Evolutionary conservation across 2,329 filamentous ascomycete genomes (phyloP), one percentile per base, ranked within the genome.

Genomic region (Exophiala aquamarina): DNA sequence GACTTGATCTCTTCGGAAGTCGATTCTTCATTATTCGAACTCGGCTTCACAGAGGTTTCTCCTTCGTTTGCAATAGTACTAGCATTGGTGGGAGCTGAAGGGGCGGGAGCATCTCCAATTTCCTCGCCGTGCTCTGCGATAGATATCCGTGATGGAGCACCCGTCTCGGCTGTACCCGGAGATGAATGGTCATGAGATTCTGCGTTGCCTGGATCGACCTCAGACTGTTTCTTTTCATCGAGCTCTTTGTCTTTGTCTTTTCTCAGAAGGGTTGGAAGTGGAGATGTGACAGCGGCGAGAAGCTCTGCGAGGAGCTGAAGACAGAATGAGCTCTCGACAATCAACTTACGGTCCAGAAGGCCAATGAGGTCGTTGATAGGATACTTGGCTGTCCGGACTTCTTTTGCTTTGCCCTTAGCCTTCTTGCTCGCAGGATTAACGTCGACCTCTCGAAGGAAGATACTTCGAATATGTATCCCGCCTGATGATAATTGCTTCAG

Each of bases 381-480:
- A 64, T 87, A 98, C 64, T 89, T 93, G 58, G 85, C 84, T 20
- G 88, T 84, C 67, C 87, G 94, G 57, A 75, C 82, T 56, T 95
- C 92, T 68, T 92, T 93, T 42, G 75, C 80, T 67, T 97, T 97
- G 60, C 89, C 89, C 70, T 96, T 97, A 55, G 86, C 84, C 61
- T 83, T 86, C 74, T 95, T 97, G 43, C 92, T 77, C 15, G 86
- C 82, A 31, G 83, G 82, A 7, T 80, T 78, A 18, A 86, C 84
- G 62, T 98, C 93, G 61, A 97, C 91, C 66, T 98, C 93, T 0
- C 88, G 94, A 47, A 98, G 71, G 77, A 98, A 98, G 64, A 97
- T 87, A 54, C 86, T 89, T 28, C 90, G 83, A 41, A 97, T 86
- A 61, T 95, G 89, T 26, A 84, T 82, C 60, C 95, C 96, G 66